Evolutionary conservation across 768 basidiomycete genomes (phyloP), one percentile per base, ranked within the genome.

Genomic region (Coprinopsis cinerea): DNA sequence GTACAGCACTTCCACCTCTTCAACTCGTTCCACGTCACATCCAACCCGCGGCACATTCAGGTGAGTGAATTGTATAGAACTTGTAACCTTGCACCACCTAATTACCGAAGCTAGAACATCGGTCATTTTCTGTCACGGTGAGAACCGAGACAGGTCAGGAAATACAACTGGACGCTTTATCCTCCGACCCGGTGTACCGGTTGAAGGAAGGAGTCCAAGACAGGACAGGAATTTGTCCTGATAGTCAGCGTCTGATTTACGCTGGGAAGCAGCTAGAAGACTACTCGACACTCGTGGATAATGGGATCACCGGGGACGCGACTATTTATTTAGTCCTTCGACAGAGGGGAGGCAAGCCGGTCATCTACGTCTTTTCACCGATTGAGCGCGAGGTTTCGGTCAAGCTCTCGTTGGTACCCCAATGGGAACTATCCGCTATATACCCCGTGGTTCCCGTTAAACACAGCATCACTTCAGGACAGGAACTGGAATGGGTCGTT

Each of bases 211-310:
- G 30, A 39, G 56, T 65, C 27, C 61, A 65, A 42, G 61, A 61
- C 41, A 57, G 53, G 40, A 57, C 55, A 22, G 76, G 65, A 18
- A 79, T 81, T 45, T 77, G 78, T 23, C 85, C 85, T 9, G 79
- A 84, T 62, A 83, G 84, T 55, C 84, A 87, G 63, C 82, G 83
- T 46, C 63, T 88, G 20, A 85, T 88, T 68, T 89, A 84, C 53
- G 82, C 81, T 44, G 84, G 86, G 55, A 86, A 83, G 68, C 86
- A 86, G 65, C 75, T 89, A 32, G 85, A 87, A 63, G 87, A 89
- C 61, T 85, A 82, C 5, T 76, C 83, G 41, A 86, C 79, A 7
- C 70, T 83, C 6, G 15, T 6, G 77, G 81, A 81, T 55, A 83
- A 83, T 64, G 81, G 82, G 64, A 84, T 88, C 56, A 82, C 83